Base-by-base conservation (phyloP, 306 rosid species). In the Neltuma alba region DNA sequence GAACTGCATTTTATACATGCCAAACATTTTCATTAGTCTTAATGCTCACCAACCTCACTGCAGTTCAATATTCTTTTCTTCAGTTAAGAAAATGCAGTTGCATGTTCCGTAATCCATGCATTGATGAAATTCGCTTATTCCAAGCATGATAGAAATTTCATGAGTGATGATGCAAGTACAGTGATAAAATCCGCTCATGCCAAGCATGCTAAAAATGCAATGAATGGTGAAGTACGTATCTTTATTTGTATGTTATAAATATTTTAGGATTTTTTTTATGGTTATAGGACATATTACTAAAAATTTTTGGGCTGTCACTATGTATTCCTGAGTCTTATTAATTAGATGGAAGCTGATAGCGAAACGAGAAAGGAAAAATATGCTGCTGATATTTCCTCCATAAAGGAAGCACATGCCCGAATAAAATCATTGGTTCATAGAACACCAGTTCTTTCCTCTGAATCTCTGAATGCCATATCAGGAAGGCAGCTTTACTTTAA, bases 351-450 rank as follows among this genome's bases (percentile, higher is more conserved):
- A 81, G 89, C 36, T 47, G 91, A 87, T 41, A 48, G 72, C 34
- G 74, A 82, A 80, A 83, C 33, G 48, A 42, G 48, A 67, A 88
- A 86, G 84, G 89, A 70, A 75, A 87, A 85, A 79, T 90, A 91
- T 85, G 98, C 92, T 79, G 97, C 97, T 87, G 95, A 95, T 84
- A 86, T 95, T 81, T 81, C 71, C 36, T 89, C 97, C 40, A 86
- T 95, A 76, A 87, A 61, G 77, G 95, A 92, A 83, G 92, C 99
- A 57, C 85, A 91, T 44, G 86, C 74, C 8, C 77, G 95, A 58
- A 92, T 92, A 72, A 82, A 86, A 63, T 72, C 91, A 7, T 65
- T 91, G 77, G 79, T 90, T 77, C 92, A 83, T 42, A 84, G 77
- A 73, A 92, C 99, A 69, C 97, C 97, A 0, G 84, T 95, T 73